These are phyloP conservation scores for Sphagnum tenellum DNA, from an alignment of 225 moss, liverwort and hornwort species.

Conservation along the genomic window DNA sequence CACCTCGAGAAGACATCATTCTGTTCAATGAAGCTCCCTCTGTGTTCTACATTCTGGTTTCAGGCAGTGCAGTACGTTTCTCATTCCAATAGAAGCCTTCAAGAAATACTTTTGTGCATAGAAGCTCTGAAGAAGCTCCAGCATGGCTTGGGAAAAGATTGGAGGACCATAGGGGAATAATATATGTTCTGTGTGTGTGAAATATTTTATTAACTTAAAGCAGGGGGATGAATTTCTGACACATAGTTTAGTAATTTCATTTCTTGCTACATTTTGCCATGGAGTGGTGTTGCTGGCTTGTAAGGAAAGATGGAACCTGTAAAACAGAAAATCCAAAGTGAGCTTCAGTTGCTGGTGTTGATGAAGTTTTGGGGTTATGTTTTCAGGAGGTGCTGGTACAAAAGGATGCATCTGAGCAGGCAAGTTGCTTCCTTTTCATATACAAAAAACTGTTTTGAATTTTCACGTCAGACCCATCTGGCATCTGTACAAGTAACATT, in stretches of 20 bases:
- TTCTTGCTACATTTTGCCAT: no score
- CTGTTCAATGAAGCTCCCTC: slow-evolving; percentile 84
- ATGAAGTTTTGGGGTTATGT: not conserved
- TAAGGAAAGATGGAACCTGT: no score
- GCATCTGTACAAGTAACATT: not conserved
- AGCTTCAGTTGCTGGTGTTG: not conserved
- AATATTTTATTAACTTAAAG: no score
- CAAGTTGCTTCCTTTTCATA: not conserved
- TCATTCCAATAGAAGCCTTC: not conserved
- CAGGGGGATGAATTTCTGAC: no score
- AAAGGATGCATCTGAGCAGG: slow-evolving; percentile 25
- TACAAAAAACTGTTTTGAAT: not conserved
- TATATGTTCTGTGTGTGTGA: no score
- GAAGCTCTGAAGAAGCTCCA: not conserved
- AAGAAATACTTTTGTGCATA: not conserved
- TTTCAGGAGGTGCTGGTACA: slow-evolving; percentile 31
- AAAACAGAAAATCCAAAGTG: not conserved
- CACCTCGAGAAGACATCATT: slow-evolving; percentile 79
- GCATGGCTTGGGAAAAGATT: no score
- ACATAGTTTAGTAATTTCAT: no score
- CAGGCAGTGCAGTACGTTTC: slow-evolving; percentile 69
- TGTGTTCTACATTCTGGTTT: slow-evolving; percentile 88
- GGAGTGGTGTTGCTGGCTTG: no score
- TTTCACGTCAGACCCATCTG: not conserved
- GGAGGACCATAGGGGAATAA: no score